Conservation (phyloP, 2,329 filamentous ascomycete species). For the Diaporthe eres region DNA sequence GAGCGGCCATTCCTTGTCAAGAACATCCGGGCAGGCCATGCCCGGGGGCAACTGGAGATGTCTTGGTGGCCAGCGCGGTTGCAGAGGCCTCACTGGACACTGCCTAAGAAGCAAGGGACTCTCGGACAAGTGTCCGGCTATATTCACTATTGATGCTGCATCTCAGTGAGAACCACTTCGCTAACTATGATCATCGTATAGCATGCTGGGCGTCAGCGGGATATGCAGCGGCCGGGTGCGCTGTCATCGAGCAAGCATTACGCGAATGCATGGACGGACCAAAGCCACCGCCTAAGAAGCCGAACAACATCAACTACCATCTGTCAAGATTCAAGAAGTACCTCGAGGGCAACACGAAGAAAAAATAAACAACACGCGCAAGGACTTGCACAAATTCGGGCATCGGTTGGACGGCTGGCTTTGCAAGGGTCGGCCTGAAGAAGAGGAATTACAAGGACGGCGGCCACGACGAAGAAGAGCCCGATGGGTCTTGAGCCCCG, state of each 20-base stretch:
- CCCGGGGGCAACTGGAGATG: neutral
- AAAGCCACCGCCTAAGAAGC: constrained; percentile 61
- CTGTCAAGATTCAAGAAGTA: constrained; percentile 81
- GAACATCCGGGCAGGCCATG: too few species aligned
- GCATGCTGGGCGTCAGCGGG: constrained; percentile 89
- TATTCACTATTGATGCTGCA: neutral
- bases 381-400: neutral
- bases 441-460: neutral
- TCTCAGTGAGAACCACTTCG: neutral
- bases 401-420: neutral
- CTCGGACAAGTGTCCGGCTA: neutral
- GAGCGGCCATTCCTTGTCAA: neutral
- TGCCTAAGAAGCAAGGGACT: neutral
- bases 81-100: neutral
- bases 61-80: neutral
- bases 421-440: neutral
- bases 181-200: constrained; percentile 52
- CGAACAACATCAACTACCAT: constrained; percentile 94
- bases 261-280: constrained; percentile 85
- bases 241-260: constrained; percentile 71
- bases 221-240: constrained; percentile 73
- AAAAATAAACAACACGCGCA: constrained; percentile 44
- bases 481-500: too few species aligned
- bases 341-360: constrained; percentile 74
- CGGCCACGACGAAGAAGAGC: neutral